phyloP scores from a whole-genome alignment of 192 early-diverging fungal species.

The Podila epigama region DNA sequence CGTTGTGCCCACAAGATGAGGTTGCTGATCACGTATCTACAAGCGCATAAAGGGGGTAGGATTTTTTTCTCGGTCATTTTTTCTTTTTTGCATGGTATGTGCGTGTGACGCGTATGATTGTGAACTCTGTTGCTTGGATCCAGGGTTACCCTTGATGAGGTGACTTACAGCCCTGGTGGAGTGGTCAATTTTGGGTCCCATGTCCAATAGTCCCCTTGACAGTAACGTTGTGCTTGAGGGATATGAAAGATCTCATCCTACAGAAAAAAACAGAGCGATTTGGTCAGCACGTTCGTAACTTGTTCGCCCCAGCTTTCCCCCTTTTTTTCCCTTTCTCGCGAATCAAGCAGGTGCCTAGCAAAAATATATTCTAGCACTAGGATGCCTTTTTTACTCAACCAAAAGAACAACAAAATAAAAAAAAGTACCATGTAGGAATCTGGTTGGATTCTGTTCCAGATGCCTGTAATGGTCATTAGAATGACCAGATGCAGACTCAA shows the following conservation, averaged over 20 bases:
- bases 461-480: constrained; percentile 3
- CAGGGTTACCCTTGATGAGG: no score
- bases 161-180: constrained; percentile 94
- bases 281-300: neutral
- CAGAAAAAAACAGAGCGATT: neutral
- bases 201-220: constrained; percentile 65
- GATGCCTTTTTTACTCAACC: no score
- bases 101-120: no score
- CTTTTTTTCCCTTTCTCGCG: neutral
- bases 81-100: no score
- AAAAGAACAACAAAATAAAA: no score
- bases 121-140: no score
- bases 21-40: constrained; percentile 45
- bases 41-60: no score
- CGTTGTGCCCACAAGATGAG: constrained; percentile 11
- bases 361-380: no score
- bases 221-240: constrained; percentile 89
- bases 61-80: no score
- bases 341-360: no score
- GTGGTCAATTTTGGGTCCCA: constrained; percentile 98
- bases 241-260: constrained; percentile 97
- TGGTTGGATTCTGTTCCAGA: constrained; percentile 32
- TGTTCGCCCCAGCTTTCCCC: neutral
- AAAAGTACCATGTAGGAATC: constrained; percentile 64
- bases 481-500: constrained; percentile 22